These are phyloP conservation scores for Canavalia gladiata DNA, from an alignment of 306 rosid genomes.

Conservation along the genomic window DNA sequence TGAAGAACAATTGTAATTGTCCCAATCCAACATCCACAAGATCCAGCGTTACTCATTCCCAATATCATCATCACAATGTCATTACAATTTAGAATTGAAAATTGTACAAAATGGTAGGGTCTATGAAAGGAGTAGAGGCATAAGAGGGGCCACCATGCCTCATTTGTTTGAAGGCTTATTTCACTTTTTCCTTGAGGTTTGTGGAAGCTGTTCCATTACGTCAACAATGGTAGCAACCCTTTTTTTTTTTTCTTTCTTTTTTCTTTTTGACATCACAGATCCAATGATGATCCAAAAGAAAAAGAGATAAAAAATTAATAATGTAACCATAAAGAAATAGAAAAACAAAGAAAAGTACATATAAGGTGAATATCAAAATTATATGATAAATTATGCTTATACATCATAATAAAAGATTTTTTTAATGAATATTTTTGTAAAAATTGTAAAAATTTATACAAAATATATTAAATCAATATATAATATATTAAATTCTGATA, in stretches of 20 bases:
- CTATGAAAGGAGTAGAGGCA: slow-evolving; percentile 47
- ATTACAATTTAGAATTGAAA: slow-evolving; percentile 40
- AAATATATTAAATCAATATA: no score
- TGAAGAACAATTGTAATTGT: neutral
- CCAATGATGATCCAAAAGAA: neutral
- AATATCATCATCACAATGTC: slow-evolving; percentile 11
- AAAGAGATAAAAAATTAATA: neutral
- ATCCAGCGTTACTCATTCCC: slow-evolving; percentile 44
- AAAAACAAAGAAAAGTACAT: no score
- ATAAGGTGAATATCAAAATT: no score
- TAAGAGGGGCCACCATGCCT: slow-evolving; percentile 23
- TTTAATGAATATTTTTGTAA: no score
- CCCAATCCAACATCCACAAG: neutral
- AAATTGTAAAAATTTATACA: no score
- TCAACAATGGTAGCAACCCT: neutral
- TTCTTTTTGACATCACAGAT: no score
- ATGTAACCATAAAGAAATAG: no score
- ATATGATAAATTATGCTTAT: no score
- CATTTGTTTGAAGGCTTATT: neutral
- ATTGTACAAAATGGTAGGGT: slow-evolving; percentile 64
- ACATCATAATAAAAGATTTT: no score
- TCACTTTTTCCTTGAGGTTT: neutral
- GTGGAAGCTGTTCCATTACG: slow-evolving; percentile 35
- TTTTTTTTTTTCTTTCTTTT: no score
- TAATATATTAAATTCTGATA: no score